Base-by-base conservation (phyloP, 805 yeast species). In the Pichia exigua region DNA sequence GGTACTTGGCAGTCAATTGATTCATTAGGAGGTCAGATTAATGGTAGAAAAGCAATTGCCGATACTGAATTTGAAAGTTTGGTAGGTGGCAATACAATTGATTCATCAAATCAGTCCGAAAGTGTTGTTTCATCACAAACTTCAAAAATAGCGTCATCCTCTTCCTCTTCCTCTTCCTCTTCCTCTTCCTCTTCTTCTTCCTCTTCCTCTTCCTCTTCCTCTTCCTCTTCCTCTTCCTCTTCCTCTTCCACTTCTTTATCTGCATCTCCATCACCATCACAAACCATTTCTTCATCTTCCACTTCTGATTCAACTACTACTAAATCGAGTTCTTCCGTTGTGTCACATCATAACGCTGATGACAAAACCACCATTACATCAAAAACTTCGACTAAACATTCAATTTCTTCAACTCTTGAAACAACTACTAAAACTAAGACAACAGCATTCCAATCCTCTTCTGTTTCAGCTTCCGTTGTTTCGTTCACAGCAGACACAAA, bases 1-100 rank as follows among this genome's bases (percentile, higher is more conserved):
- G 92, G 91, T 49, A 59, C 65, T 35, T 82, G 84, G 82, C 63
- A 71, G 46, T 81, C 87, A 10, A 83, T 84, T 54, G 59, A 71
- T 42, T 78, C 87, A 22, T 66, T 66, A 35, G 76, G 70, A 63
- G 90, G 90, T 57, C 62, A 69, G 48, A 75, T 88, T 41, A 75
- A 81, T 57, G 91, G 90, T 27, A 77, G 87, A 67, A 59, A 65
- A 42, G 64, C 61, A 1, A 62, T 72, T 51, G 85, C 78, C n/a
- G 64, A 69, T 43, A 60, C 59, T 17, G 78, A 77, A 46, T 77
- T 74, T 57, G 66, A 62, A 30, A 57, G 61, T 9, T 66, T 77
- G 43, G 70, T 66, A 24, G 54, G 57, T 35, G 74, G 72, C 38
- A 39, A 43, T 20, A 40, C 22, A 2, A 28, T 21, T n/a, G 27